Base-by-base conservation (phyloP, 1,284 basidiomycete genomes). In the Xerocomus nothofagi region DNA sequence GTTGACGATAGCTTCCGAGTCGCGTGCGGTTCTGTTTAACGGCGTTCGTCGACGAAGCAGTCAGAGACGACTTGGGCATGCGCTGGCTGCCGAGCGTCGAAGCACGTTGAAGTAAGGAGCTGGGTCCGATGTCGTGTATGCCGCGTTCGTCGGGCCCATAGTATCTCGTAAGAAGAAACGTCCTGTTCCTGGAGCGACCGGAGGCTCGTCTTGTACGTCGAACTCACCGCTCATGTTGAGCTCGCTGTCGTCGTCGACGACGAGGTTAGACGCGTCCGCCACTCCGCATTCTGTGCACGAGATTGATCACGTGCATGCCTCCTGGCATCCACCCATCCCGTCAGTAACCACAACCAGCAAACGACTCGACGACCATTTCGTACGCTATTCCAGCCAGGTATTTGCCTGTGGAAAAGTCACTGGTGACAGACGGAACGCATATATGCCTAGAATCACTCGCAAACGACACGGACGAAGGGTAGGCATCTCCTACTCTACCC, bases 371-470 rank as follows among this genome's bases (percentile, higher is more conserved):
- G n/a, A n/a, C n/a, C n/a, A n/a, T n/a, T n/a, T n/a, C n/a, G n/a
- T n/a, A n/a, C n/a, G n/a, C n/a, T n/a, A n/a, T n/a, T n/a, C n/a
- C n/a, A n/a, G n/a, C n/a, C n/a, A n/a, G n/a, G n/a, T n/a, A n/a
- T n/a, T n/a, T n/a, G n/a, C n/a, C n/a, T n/a, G n/a, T n/a, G n/a
- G n/a, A n/a, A n/a, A n/a, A n/a, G n/a, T n/a, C n/a, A n/a, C n/a
- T n/a, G n/a, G n/a, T 47, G 92, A 96, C 76, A 90, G 95, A 58
- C 96, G 93, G 93, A 87, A 84, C 55, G 78, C 79, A 24, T 96
- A 94, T n/a, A n/a, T n/a, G n/a, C 70, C 74, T 95, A 40, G 83
- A 87, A 60, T 73, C 94, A 26, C 74, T 96, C 51, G 80, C 86
- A 33, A 79, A 83, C 47, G 91, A 90, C 56, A 79, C 83, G 66